These are phyloP conservation scores for Aquanectria penicillioides DNA, from an alignment of 2,329 filamentous ascomycete species.

Conservation along the genomic window DNA sequence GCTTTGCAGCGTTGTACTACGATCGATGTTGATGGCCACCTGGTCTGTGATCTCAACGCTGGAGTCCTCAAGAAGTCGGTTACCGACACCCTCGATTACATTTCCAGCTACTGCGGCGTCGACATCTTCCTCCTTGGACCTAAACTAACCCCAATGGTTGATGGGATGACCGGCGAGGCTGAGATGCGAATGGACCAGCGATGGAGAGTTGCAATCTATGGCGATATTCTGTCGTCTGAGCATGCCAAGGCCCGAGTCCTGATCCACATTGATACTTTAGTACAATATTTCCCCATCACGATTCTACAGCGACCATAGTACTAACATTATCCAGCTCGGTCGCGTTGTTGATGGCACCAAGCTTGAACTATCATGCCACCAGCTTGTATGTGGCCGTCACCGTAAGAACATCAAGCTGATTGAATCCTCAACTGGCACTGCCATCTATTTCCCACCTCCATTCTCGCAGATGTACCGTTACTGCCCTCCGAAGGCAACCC, in stretches of 20 bases:
- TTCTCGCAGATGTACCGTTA: conserved; percentile 94
- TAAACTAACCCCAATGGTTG: conserved; percentile 82
- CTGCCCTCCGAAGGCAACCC: conserved; percentile 81
- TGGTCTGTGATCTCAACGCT: conserved; percentile 79
- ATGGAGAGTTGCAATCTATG: conserved; percentile 92
- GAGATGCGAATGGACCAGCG: conserved; percentile 89
- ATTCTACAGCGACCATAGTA: neutral
- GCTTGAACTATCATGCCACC: conserved; percentile 88
- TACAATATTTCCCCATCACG: conserved; percentile 49
- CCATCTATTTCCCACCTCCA: conserved; percentile 96
- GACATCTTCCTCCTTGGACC: conserved; percentile 97
- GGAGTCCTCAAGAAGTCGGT: conserved; percentile 79
- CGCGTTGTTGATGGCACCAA: conserved; percentile 81
- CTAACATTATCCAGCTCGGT: conserved; percentile 64
- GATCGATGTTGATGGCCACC: conserved; percentile 90
- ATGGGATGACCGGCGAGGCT: conserved; percentile 78
- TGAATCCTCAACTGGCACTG: conserved; percentile 93
- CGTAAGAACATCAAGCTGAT: conserved; percentile 98
- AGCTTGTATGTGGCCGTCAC: conserved; percentile 90
- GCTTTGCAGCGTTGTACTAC: conserved; percentile 81
- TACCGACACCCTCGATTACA: conserved; percentile 84
- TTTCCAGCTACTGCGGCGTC: conserved; percentile 89
- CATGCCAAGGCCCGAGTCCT: conserved; percentile 96
- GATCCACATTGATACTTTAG: conserved; percentile 96
- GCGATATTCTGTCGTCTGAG: conserved; percentile 93